Base-by-base conservation (phyloP, 352 stramenopile genomes). In the Globisporangium viniferum region DNA sequence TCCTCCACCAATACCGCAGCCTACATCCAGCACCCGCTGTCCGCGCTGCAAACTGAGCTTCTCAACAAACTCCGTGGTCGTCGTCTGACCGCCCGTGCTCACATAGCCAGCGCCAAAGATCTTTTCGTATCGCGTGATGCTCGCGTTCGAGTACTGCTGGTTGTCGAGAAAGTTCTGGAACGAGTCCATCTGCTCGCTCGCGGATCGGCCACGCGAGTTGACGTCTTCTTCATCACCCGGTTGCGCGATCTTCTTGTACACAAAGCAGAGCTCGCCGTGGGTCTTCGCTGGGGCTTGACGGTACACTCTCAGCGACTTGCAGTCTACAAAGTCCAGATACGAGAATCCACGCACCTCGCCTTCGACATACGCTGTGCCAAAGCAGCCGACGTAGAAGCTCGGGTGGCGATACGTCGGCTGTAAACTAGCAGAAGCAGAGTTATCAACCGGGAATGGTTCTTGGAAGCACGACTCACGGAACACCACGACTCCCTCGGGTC, bases 241-340 rank as follows among this genome's bases (percentile, higher is more conserved):
- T 7, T 56, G 49, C 49, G 77, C 64, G 10, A 74, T 62, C 59
- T 90, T 90, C 20, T 62, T 73, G 70, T 88, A 92, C 56, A 64
- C 72, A 57, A 90, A 92, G 69, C 76, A 89, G 18, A 92, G 72
- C 61, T 92, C 81, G 60, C 83, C 83, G 55, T 89, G 88, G 78
- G 88, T 92, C 59, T 41, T 41, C 35, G 86, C 84, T 74, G 90
- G 89, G 59, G 86, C 81, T 27, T 33, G 49, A 1, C 49, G n/a
- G 14, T 56, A 56, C n/a, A 31, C 49, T 6, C 9, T 27, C 4
- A 56, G 49, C 22, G 49, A 56, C 49, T 24, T 56, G 49, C 49
- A 56, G 9, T 12, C n/a, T 20, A 56, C 49, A 56, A 56, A 56
- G 22, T 56, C 49, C 22, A 56, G 49, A n/a, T 56, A 56, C 22